These are phyloP conservation scores for Grosmannia serpens DNA, from an alignment of 2,329 filamentous ascomycete genomes.

Conservation along the genomic window DNA sequence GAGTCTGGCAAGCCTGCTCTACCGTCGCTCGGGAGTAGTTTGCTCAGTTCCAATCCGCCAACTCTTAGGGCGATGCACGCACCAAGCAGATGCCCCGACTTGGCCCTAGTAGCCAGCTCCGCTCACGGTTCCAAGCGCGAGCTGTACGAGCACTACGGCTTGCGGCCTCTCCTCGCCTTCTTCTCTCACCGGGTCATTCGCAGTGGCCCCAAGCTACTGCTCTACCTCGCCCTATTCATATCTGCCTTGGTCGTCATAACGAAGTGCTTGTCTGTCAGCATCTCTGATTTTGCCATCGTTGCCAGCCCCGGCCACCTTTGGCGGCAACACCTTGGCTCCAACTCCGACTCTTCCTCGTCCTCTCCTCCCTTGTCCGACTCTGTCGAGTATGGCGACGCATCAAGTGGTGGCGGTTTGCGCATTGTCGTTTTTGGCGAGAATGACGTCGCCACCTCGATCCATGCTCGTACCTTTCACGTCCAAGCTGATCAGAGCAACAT, in stretches of 20 bases:
- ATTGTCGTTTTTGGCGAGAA: conserved; percentile 42
- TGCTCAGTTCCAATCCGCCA: neutral
- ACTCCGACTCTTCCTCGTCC: neutral
- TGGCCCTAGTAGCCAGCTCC: neutral
- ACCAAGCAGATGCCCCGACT: neutral
- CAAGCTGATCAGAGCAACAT: conserved; percentile 11
- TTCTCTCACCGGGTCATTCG: conserved; percentile 18
- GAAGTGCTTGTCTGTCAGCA: conserved; percentile 11
- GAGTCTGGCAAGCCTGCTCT: neutral
- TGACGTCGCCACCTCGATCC: conserved; percentile 25
- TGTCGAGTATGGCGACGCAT: conserved; percentile 7
- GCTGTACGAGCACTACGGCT: conserved; percentile 1
- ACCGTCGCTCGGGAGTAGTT: neutral
- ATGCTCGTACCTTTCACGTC: conserved; percentile 12
- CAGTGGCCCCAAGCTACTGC: conserved; percentile 17
- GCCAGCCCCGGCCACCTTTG: conserved; percentile 11
- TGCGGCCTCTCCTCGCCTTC: conserved; percentile 14
- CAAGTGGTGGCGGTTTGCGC: conserved; percentile 24
- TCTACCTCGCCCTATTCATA: conserved; percentile 16
- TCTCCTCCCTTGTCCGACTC: neutral
- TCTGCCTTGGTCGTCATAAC: conserved; percentile 13
- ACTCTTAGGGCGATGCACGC: neutral
- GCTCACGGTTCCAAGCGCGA: neutral
- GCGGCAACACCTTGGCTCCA: conserved; percentile 7
- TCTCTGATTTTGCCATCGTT: conserved; percentile 12